Conservation (phyloP, 2,329 filamentous ascomycete species). For the Colletotrichum noveboracense region DNA sequence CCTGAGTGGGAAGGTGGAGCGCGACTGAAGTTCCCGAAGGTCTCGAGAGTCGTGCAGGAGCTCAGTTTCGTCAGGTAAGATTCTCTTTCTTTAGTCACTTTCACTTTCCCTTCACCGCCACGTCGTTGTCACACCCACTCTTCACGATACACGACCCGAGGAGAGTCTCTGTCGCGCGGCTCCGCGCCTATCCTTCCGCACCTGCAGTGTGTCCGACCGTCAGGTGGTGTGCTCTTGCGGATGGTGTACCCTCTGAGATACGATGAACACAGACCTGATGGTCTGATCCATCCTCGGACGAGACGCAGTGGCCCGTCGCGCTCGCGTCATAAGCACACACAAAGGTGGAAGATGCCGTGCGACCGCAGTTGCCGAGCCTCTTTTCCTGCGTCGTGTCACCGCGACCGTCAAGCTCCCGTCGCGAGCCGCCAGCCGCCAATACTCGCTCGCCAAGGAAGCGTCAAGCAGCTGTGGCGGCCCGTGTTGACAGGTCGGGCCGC, state of each 20-base stretch:
- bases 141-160: neutral
- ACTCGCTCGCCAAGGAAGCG: neutral
- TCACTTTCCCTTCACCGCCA: slow-evolving; percentile 3
- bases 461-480: neutral
- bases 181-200: slow-evolving; percentile 1
- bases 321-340: neutral
- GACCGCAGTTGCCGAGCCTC: neutral
- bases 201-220: neutral
- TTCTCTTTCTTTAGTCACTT: slow-evolving; percentile 5
- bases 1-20: slow-evolving; percentile 65
- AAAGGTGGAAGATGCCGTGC: neutral
- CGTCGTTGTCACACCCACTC: neutral
- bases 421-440: neutral
- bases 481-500: slow-evolving; percentile 18
- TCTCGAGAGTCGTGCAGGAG: slow-evolving; percentile 67
- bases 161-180: neutral
- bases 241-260: neutral
- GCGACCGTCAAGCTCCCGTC: neutral
- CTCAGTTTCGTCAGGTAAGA: slow-evolving; percentile 76
- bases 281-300: slow-evolving; percentile 3
- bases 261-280: neutral
- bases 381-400: neutral
- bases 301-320: neutral
- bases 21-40: slow-evolving; percentile 62
- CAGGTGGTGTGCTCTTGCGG: neutral